Evolutionary conservation across 2,329 filamentous ascomycete genomes (phyloP), one percentile per base, ranked within the genome.

Genomic region (Penicillium sp.): DNA sequence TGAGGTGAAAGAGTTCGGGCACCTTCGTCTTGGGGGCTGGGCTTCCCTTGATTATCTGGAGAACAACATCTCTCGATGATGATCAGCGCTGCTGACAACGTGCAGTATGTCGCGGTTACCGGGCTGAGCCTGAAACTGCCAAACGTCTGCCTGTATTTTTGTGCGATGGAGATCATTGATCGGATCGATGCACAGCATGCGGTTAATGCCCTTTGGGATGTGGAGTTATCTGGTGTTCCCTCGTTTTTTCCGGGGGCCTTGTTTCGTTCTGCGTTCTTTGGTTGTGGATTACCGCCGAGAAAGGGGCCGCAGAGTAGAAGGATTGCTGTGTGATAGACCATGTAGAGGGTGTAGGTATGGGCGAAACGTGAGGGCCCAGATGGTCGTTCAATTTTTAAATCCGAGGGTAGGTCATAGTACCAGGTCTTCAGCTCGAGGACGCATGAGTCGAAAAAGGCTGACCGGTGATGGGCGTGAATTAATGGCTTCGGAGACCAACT

Each of bases 31-130:
- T 19, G 30, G 4, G 43, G 30, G 2, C n/a, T 25, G 37, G 30
- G 4, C 25, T 57, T 58, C 1, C 22, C 14, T 3, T 52, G 22
- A 26, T 57, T 52, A n/a, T 63, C 43, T 1, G 42, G 14, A 25
- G 65, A 38, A 22, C 62, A 67, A 26, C 64, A 67, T 52, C 54
- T 59, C 22, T 68, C 65, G 28, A 69, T 68, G n/a, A 69, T 64
- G 25, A 73, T 68, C 22, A 76, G 45, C 2, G 72, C 71, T 1
- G 73, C 74, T 0, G 73, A 77, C 6, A 78, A 63, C 3, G 68
- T 73, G 60, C 73, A 78, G 55, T 78, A 71, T 1, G 74, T 77
- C 0, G 75, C 71, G 1, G 75, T 71, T 1, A 78, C 69, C 3
- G 76, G 75, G 45, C 75, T 76, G 14, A 59, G 60, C 28, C 65